Percentiles rank a stretch among this genome's conserved stretches.
phyloP scores from a whole-genome alignment of 208 protist species.

The Paratrypanosoma confusum region DNA sequence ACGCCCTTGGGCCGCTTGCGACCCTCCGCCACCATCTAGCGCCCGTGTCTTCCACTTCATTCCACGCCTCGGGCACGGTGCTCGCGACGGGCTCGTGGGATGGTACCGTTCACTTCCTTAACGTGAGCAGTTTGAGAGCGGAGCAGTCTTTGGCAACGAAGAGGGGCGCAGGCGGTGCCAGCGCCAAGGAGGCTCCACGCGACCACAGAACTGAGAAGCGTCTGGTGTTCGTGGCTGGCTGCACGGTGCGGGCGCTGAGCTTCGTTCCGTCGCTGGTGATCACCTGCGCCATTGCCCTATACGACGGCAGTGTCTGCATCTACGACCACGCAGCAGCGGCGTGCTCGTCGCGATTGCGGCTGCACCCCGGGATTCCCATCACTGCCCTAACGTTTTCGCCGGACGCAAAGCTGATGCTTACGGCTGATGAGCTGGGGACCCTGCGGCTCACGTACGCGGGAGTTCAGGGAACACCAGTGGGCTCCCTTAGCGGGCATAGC shows the following conservation, averaged over 20 bases:
- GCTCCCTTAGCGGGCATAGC: conserved; percentile 55
- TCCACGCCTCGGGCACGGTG: conserved; percentile 54
- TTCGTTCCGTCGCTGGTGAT: conserved; percentile 59
- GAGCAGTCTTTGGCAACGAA: too few relatives aligned
- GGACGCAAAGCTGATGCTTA: conserved; percentile 59
- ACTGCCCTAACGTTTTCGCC: conserved; percentile 39
- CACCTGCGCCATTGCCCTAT: conserved; percentile 61
- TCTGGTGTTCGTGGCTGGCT: conserved; percentile 1
- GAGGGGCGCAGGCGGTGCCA: too few relatives aligned
- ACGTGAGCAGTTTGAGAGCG: too few relatives aligned
- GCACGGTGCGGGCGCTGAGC: conserved; percentile 36
- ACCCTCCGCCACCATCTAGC: conserved; percentile 45
- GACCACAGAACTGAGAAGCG: too few relatives aligned
- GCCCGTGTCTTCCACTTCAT: conserved; percentile 45
- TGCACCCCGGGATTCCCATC: conserved; percentile 47
- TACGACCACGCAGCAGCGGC: conserved; percentile 46
- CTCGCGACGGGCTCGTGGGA: conserved; percentile 73
- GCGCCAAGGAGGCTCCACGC: too few relatives aligned
- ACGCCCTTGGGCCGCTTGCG: conserved; percentile 21
- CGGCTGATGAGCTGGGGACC: conserved; percentile 54
- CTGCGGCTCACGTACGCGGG: conserved; percentile 50
- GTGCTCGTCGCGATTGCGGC: conserved; percentile 24
- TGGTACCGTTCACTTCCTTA: conserved; percentile 33
- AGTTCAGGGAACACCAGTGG: conserved; percentile 36
- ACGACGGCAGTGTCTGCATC: conserved; percentile 40